Evolutionary conservation across 2,329 filamentous ascomycete species (phyloP).

Genomic region (Phoma herbarum): DNA sequence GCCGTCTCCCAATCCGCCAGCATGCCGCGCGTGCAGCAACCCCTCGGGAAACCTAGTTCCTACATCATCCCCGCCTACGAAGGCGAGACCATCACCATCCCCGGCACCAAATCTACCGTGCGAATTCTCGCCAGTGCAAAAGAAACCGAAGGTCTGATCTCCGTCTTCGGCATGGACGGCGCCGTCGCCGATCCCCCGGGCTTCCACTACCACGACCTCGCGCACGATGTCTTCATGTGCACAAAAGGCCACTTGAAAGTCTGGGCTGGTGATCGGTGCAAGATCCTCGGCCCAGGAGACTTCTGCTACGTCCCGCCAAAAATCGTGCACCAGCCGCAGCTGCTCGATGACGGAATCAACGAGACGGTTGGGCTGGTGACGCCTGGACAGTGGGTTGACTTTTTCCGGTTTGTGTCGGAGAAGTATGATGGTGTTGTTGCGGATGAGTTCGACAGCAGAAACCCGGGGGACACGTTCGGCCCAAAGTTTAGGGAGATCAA

Average conservation of each 20-base stretch:
- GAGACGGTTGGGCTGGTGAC: conserved; percentile 32
- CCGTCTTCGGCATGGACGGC: conserved; percentile 31
- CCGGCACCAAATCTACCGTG: conserved; percentile 28
- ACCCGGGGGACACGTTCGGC: conserved; percentile 22
- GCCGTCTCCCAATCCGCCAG: conserved; percentile 6
- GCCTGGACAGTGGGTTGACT: conserved; percentile 34
- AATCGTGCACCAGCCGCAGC: conserved; percentile 29
- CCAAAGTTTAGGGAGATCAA: conserved; percentile 31
- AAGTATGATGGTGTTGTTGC: conserved; percentile 30
- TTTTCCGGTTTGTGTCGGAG: conserved; percentile 32
- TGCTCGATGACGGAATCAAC: conserved; percentile 26
- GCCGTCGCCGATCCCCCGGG: conserved; percentile 29
- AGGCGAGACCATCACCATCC: conserved; percentile 28
- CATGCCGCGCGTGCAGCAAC: conserved; percentile 20
- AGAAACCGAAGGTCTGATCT: conserved; percentile 29
- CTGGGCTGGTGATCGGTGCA: conserved; percentile 30
- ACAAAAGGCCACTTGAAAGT: conserved; percentile 31
- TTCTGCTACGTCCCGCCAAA: conserved; percentile 32
- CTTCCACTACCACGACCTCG: conserved; percentile 33
- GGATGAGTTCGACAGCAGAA: conserved; percentile 27
- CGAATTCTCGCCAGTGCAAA: conserved; percentile 29
- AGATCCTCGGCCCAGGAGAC: conserved; percentile 30
- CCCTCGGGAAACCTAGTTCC: conserved; percentile 21
- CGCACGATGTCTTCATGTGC: conserved; percentile 36
- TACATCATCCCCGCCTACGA: conserved; percentile 31